phyloP scores from a whole-genome alignment of 1,284 basidiomycete species.

The Fistulinella staudtii region DNA sequence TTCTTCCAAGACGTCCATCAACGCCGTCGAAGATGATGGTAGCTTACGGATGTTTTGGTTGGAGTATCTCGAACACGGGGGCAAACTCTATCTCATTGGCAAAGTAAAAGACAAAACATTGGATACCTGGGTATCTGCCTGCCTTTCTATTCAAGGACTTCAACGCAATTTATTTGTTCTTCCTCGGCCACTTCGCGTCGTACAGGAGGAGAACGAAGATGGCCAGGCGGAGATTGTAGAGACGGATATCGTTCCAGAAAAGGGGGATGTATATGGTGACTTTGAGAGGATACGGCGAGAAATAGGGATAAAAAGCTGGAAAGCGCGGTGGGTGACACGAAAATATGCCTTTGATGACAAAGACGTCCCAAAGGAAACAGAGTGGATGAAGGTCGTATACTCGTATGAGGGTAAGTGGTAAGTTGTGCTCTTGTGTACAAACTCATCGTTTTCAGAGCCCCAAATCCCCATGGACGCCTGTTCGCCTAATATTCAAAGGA shows the following conservation, averaged over 20 bases:
- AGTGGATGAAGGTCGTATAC: constrained; percentile 94
- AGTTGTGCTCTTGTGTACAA: not conserved
- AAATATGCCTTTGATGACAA: constrained; percentile 92
- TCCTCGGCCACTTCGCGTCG: constrained; percentile 66
- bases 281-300: constrained; percentile 79
- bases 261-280: constrained; percentile 77
- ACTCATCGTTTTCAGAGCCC: constrained; percentile 37
- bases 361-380: constrained; percentile 72
- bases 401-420: constrained; percentile 65
- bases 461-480: constrained; percentile 69
- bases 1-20: constrained; percentile 40
- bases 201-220: constrained; percentile 51
- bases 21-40: constrained; percentile 74
- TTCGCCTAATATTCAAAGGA: constrained; percentile 81
- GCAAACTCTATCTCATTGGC: constrained; percentile 80
- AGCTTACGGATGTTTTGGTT: constrained; percentile 92
- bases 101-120: constrained; percentile 80
- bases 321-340: constrained; percentile 80
- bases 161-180: constrained; percentile 94
- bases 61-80: constrained; percentile 83
- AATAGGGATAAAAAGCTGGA: constrained; percentile 75
- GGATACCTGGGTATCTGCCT: constrained; percentile 76
- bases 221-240: constrained; percentile 48
- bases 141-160: constrained; percentile 81
- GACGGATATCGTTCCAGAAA: constrained; percentile 71